A percentile compares a stretch with the other conserved stretches of the same genome.
Conservation (phyloP, 83 land plant species). For the Picea mariana region DNA sequence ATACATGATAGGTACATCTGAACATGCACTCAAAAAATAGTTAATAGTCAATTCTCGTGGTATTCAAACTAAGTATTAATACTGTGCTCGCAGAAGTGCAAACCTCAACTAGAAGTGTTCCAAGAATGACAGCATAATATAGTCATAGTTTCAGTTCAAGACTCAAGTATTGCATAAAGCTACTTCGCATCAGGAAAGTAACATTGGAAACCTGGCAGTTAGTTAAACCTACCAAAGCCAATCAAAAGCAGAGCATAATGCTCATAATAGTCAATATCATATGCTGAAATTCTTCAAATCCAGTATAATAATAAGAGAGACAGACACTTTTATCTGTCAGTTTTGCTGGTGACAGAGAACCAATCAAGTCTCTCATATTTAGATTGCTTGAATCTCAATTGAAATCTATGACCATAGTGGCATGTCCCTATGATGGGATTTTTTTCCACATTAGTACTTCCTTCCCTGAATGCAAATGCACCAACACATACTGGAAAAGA, state of each 20-base stretch:
- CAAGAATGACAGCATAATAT: neutral
- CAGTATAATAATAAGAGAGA: neutral
- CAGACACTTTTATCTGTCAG: too few species aligned
- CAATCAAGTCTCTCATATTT: neutral
- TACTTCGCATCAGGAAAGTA: neutral
- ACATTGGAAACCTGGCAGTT: neutral
- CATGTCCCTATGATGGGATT: too few species aligned
- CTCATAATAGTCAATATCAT: slow-evolving; percentile 3
- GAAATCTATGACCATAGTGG: too few species aligned
- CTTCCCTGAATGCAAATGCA: neutral
- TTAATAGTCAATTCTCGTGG: neutral
- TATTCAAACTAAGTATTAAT: neutral
- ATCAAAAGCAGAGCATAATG: neutral
- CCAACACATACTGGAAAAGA: neutral
- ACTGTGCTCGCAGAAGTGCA: neutral
- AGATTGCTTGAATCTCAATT: neutral
- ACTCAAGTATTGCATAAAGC: neutral
- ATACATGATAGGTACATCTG: neutral
- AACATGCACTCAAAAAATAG: neutral
- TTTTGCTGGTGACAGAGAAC: neutral
- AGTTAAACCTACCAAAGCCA: neutral
- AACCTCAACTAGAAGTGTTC: neutral
- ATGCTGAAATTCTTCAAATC: neutral
- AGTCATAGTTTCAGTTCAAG: neutral
- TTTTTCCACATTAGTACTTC: too few species aligned